Evolutionary conservation across 2,329 filamentous ascomycete species (phyloP), one percentile per base, ranked within the genome.

Genomic region (Aureobasidium musti): DNA sequence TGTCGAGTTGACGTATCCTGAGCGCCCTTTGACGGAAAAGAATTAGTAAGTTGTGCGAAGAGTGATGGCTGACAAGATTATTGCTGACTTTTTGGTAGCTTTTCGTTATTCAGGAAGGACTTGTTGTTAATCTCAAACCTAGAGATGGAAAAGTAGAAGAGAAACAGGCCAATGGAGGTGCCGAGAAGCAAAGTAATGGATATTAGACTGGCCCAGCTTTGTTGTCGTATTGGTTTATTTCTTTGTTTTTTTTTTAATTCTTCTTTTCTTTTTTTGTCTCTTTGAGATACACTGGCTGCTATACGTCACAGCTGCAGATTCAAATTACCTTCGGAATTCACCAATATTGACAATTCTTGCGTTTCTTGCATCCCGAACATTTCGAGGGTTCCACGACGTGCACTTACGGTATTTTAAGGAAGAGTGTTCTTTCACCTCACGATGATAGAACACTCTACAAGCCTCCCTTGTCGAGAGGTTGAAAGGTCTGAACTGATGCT

Each of bases 71-170:
- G 53, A n/a, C 19, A 33, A 6, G 21, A 5, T 4, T 7, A 13
- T n/a, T 28, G 17, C 41, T 45, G 59, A 63, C 11, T 45, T 64
- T 17, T 17, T 0, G 7, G 19, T 17, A 65, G 61, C 61, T 65
- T 65, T 65, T 65, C 14, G 61, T 65, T 28, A 47, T 65, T 11
- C 61, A 65, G 50, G 50, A 54, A 19, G 61, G 61, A 35, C 28
- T 65, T 3, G 26, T 56, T 6, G 61, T 65, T 7, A 45, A 41
- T n/a, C 21, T 65, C 2, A 33, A 14, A 19, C 26, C 39, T 35
- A 53, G 61, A 43, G 37, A 43, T 47, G 59, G 7, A 23, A 23
- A 10, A 2, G 11, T 11, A 10, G 57, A 23, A 37, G 37, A 39
- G 7, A 33, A 39, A 39, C 45, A 50, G n/a, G 33, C 17, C 19